These are phyloP conservation scores for Pseudogymnoascus sp. DNA, from an alignment of 2,329 filamentous ascomycete genomes.

Conservation along the genomic window DNA sequence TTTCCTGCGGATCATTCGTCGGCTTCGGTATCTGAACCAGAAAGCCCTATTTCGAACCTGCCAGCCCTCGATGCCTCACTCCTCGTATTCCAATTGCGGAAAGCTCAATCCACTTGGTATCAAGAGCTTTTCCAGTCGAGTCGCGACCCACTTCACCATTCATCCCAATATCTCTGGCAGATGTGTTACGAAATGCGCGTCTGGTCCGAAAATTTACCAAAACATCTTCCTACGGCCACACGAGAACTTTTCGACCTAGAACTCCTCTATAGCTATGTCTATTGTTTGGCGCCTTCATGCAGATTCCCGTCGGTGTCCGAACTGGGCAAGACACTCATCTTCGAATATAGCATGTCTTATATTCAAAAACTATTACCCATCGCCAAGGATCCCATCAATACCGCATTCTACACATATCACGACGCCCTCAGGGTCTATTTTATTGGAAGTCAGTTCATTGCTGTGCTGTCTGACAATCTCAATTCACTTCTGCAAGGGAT, in stretches of 20 bases:
- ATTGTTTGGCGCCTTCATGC: slow-evolving; percentile 75
- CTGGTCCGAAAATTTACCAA: slow-evolving; percentile 73
- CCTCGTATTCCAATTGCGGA: slow-evolving; percentile 73
- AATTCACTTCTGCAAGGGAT: slow-evolving; percentile 44
- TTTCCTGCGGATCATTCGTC: slow-evolving; percentile 48
- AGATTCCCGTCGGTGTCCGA: slow-evolving; percentile 64
- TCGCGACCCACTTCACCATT: slow-evolving; percentile 56
- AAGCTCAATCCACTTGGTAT: slow-evolving; percentile 82
- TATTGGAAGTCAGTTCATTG: slow-evolving; percentile 55
- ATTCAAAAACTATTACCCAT: slow-evolving; percentile 65
- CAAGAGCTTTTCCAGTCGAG: slow-evolving; percentile 79
- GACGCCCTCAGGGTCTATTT: slow-evolving; percentile 81
- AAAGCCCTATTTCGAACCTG: slow-evolving; percentile 23
- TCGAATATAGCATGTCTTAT: slow-evolving; percentile 80
- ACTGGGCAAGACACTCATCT: slow-evolving; percentile 72
- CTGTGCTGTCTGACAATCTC: slow-evolving; percentile 49
- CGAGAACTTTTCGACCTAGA: slow-evolving; percentile 79
- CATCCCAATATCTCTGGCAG: slow-evolving; percentile 65
- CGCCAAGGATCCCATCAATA: slow-evolving; percentile 48
- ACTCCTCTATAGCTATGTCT: slow-evolving; percentile 81
- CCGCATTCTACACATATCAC: slow-evolving; percentile 73
- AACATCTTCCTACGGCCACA: slow-evolving; percentile 54
- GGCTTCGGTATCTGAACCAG: slow-evolving; percentile 13
- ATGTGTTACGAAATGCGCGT: slow-evolving; percentile 67
- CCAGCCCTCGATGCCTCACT: slow-evolving; percentile 59